Conservation (phyloP, 192 early-diverging fungal species). For the Podila clonocystis region DNA sequence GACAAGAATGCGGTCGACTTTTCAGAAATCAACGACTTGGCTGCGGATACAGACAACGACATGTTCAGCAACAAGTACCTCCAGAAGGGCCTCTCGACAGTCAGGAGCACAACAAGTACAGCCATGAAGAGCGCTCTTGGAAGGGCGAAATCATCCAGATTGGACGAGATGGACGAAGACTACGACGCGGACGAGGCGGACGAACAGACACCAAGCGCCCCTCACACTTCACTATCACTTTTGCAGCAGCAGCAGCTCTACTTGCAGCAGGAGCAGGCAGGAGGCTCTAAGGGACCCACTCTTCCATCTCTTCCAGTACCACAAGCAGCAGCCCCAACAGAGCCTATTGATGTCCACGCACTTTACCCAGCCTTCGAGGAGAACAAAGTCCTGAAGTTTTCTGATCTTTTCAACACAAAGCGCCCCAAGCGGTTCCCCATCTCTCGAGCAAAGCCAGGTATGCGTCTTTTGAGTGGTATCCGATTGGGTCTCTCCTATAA, state of each 20-base stretch:
- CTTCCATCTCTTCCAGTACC: background rate
- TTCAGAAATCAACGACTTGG: conserved; percentile 84
- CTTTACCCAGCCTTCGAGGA: conserved; percentile 73
- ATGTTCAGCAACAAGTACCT: conserved; percentile 59
- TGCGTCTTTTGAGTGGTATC: background rate
- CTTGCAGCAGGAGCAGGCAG: conserved; percentile 7
- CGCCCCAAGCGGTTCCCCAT: conserved; percentile 49
- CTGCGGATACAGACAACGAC: conserved; percentile 66
- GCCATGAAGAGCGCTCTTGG: conserved; percentile 34
- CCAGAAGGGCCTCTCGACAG: conserved; percentile 52
- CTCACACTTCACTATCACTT: conserved; percentile 4
- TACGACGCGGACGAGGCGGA: conserved; percentile 49
- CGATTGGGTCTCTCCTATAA: background rate
- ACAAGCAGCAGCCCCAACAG: conserved; percentile 4
- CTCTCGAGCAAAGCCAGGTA: conserved; percentile 51
- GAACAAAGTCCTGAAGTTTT: conserved; percentile 68
- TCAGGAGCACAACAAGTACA: conserved; percentile 34
- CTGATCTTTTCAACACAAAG: conserved; percentile 67
- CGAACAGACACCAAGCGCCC: background rate
- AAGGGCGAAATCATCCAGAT: conserved; percentile 45
- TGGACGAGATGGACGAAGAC: conserved; percentile 67
- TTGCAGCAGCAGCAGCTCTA: conserved; percentile 25
- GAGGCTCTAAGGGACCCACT: conserved; percentile 6
- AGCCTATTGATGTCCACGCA: conserved; percentile 53
- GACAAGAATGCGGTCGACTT: conserved; percentile 83